phyloP scores from a whole-genome alignment of 257 asterid species.

The Salvia rosmarinus region DNA sequence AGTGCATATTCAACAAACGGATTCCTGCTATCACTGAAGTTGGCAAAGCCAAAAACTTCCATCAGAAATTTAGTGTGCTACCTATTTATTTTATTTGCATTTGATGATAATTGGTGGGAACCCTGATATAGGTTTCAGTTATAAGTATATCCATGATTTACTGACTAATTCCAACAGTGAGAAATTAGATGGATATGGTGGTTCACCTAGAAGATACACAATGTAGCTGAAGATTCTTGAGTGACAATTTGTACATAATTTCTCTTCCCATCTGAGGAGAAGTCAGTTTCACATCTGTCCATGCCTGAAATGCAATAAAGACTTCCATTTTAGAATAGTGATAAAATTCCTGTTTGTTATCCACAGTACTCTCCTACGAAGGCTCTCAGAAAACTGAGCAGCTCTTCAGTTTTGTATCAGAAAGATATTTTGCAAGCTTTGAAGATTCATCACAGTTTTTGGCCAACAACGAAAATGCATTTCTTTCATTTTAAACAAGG shows the following conservation, averaged over 20 bases:
- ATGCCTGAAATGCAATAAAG: slow-evolving; percentile 52
- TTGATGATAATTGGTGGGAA: slow-evolving; percentile 28
- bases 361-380: background rate
- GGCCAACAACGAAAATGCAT: background rate
- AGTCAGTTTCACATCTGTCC: slow-evolving; percentile 88
- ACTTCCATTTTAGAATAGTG: background rate
- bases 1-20: slow-evolving; percentile 92
- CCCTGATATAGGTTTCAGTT: background rate
- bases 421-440: background rate
- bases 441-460: slow-evolving; percentile 11
- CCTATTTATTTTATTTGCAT: slow-evolving; percentile 15
- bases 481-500: slow-evolving; percentile 12
- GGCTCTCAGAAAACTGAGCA: background rate
- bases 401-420: background rate
- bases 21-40: slow-evolving; percentile 81
- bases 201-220: slow-evolving; percentile 63
- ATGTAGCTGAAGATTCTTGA: slow-evolving; percentile 63
- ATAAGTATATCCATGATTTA: slow-evolving; percentile 21
- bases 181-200: slow-evolving; percentile 18
- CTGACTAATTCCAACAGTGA: background rate
- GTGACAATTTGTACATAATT: slow-evolving; percentile 75
- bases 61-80: slow-evolving; percentile 6
- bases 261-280: slow-evolving; percentile 98
- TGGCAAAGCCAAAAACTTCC: slow-evolving; percentile 29
- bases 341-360: background rate